These are phyloP conservation scores for Tetrahymena malaccensis DNA, from an alignment of 73 alveolate species.

Conservation along the genomic window DNA sequence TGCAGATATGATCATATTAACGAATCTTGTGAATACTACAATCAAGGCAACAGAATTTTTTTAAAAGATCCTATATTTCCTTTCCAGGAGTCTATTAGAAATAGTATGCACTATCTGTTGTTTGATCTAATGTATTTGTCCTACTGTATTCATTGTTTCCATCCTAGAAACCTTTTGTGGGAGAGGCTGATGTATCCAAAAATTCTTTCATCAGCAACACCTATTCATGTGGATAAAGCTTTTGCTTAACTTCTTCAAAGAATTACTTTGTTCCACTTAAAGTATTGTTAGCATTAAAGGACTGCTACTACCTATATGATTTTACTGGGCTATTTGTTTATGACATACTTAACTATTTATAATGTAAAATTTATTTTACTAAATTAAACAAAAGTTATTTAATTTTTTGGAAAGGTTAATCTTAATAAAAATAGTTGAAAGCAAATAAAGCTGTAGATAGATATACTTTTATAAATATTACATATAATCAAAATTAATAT, in stretches of 20 bases:
- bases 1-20: neutral
- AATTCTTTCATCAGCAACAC: neutral
- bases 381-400: neutral
- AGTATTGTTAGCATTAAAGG: neutral
- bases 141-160: neutral
- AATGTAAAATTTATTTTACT: neutral
- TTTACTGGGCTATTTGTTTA: neutral
- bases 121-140: neutral
- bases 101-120: neutral
- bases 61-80: neutral
- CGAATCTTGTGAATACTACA: neutral
- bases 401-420: too few species aligned
- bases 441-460: neutral
- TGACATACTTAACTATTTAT: neutral
- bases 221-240: neutral
- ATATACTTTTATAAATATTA: too few species aligned
- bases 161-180: neutral
- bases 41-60: neutral
- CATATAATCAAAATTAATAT: neutral
- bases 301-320: neutral
- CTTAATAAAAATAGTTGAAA: neutral
- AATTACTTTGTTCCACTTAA: neutral
- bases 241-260: neutral
- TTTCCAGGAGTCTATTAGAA: neutral
- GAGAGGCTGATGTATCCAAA: neutral